Evolutionary conservation across 169 alveolate species (phyloP).

Genomic region (Plasmodium gaboni): DNA sequence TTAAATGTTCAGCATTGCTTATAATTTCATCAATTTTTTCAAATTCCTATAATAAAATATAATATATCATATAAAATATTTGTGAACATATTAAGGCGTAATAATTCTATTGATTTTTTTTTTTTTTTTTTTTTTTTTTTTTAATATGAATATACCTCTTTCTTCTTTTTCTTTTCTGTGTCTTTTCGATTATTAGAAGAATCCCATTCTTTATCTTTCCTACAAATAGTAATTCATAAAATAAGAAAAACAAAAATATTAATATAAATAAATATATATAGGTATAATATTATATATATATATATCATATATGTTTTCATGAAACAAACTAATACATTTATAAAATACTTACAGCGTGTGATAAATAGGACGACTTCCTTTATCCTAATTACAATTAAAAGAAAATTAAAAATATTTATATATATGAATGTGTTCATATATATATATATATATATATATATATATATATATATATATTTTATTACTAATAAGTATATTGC

Average conservation of each 20-base stretch:
- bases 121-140: too few relatives aligned
- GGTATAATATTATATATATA: neutral
- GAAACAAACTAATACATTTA: neutral
- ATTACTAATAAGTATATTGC: conserved; percentile 62
- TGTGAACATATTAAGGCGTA: too few relatives aligned
- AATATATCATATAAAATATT: too few relatives aligned
- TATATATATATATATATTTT: neutral
- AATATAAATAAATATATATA: neutral
- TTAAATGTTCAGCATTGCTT: conserved; percentile 28
- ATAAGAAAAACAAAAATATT: neutral
- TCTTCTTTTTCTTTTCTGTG: too few relatives aligned
- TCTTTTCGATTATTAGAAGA: neutral
- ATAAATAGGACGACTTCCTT: conserved; percentile 37
- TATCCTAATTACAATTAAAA: conserved; percentile 37
- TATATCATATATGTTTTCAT: neutral
- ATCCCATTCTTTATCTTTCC: neutral
- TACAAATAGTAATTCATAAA: neutral
- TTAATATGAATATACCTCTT: too few relatives aligned
- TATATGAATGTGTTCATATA: neutral
- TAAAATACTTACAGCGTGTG: conserved; percentile 20
- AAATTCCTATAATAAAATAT: conserved; percentile 46
- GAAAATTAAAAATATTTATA: neutral
- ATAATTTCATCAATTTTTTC: conserved; percentile 40
- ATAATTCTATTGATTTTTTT: too few relatives aligned
- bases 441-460: neutral